Base-by-base conservation (phyloP, 306 rosid species). In the Phaseolus lunatus region DNA sequence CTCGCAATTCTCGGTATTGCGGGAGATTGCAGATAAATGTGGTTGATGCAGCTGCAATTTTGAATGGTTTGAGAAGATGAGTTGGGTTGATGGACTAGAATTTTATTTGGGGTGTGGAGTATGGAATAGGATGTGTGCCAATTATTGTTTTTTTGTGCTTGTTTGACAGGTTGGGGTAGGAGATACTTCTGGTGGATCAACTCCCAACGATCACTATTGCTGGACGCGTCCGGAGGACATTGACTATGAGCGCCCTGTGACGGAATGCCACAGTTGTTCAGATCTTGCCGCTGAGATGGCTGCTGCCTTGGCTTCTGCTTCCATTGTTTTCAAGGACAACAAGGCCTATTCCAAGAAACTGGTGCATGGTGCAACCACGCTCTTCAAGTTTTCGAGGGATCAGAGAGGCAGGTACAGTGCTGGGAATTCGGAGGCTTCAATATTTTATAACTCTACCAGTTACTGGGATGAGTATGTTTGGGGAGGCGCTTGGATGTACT, bases 401-500 rank as follows among this genome's bases (percentile, higher is more conserved):
- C 82, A 84, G 77, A 88, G 99, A 84, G 99, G 98, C 44, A 80
- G 91, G 70, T 96, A 96, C 80, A 96, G 91, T 83, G 80, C 79
- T 2, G 83, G 92, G 61, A 47, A 22, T 80, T 16, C 97, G 0
- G 97, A 96, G 26, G 96, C 99, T 66, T 47, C 97, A 0, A 29
- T 44, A 20, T 96, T 96, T 86, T 96, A 96, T 54, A 96, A 96
- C 73, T 96, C 99, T 39, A 84, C 96, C 12, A 45, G 81, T 44
- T 96, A 92, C 82, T 96, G 89, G 89, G 99, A 96, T 83, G 99
- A 96, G 77, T 92, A 77, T 37, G 83, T 96, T 23, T 96, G 99
- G 99, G 97, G 99, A 74, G 96, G 97, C 1, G 97, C 99, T 57
- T 96, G 99, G 99, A 80, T 96, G 90, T 96, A 96, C 79, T 96